Base-by-base conservation (phyloP, 208 protist genomes). In the Trypanosoma brucei region DNA sequence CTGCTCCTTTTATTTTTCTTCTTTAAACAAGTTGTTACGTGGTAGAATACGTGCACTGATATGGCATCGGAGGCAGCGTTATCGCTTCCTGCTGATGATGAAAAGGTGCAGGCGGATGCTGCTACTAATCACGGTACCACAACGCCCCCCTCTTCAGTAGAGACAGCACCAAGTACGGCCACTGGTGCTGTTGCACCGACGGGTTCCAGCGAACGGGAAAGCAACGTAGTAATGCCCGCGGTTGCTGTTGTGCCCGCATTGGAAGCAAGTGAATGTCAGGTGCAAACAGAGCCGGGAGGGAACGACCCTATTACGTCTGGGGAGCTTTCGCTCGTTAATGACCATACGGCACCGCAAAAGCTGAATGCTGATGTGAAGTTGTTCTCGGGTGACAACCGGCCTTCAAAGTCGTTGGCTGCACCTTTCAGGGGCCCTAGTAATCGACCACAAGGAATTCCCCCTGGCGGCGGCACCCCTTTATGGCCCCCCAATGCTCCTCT, bases 1-100 rank as follows among this genome's bases (percentile, higher is more conserved):
- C 46, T 56, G 34, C 61, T 68, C 49, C 34, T 61, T 60, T 52
- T 22, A 38, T 46, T 60, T 22, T 62, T 37, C 44, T 30, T 58
- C 2, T 60, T 46, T 46, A 11, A 46, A 46, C 8, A 11, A 46
- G 11, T 6, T 46, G 6, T 46, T 46, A 14, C 6, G 42, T 46
- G 42, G 42, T 14, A 46, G 42, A 11, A 14, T 14, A 14, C 42
- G 42, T 46, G 6, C 11, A 11, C 8, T 46, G 11, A 11, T 11
- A 46, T 46, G 42, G 42, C 42, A 6, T 46, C 42, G 11, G 42
- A 46, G 42, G 6, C 42, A 46, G 42, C 42, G 42, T 46, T 11
- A 14, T 46, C 8, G 6, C 6, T 46, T 46, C 42, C 42, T 11
- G 11, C 42, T 6, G 42, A 14, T 46, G 42, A 46, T 11, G 42